phyloP scores from a whole-genome alignment of 106 monocot genomes.

The Apostasia ramifera region DNA sequence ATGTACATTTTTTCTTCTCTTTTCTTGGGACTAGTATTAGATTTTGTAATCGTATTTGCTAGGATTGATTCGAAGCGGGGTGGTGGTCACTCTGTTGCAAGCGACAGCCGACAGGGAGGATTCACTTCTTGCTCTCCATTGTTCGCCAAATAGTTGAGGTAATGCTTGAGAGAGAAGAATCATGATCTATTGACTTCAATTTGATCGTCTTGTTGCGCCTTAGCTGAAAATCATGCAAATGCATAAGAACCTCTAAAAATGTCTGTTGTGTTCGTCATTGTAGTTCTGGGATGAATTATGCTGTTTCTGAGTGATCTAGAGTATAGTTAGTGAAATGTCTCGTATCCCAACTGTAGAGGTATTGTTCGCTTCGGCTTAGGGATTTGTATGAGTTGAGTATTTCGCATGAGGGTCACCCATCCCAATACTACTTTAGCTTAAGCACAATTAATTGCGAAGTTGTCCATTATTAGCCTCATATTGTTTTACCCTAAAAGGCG shows the following conservation, averaged over 20 bases:
- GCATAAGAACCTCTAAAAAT: no score
- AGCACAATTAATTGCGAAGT: no score
- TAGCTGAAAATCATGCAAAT: no score
- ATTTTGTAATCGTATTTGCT: neutral
- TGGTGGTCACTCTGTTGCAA: slow-evolving; percentile 57
- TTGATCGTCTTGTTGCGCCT: neutral
- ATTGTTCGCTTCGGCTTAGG: no score
- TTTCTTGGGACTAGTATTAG: neutral
- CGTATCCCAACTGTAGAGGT: neutral
- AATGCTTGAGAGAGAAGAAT: neutral
- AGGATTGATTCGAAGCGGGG: slow-evolving; percentile 76
- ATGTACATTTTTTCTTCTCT: neutral
- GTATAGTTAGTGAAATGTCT: neutral
- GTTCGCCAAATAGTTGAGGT: slow-evolving; percentile 76
- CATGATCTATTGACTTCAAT: neutral
- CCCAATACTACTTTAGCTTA: no score
- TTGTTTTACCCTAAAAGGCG: no score
- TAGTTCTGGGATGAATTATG: no score
- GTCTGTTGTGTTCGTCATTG: no score
- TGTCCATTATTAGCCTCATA: no score
- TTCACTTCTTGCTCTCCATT: slow-evolving; percentile 83
- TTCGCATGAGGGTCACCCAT: no score
- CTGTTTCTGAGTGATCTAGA: no score
- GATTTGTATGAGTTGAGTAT: no score
- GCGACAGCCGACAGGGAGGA: slow-evolving; percentile 97